Base-by-base conservation (phyloP, 164 flowering plant species). In the Nymphaea colorata region DNA sequence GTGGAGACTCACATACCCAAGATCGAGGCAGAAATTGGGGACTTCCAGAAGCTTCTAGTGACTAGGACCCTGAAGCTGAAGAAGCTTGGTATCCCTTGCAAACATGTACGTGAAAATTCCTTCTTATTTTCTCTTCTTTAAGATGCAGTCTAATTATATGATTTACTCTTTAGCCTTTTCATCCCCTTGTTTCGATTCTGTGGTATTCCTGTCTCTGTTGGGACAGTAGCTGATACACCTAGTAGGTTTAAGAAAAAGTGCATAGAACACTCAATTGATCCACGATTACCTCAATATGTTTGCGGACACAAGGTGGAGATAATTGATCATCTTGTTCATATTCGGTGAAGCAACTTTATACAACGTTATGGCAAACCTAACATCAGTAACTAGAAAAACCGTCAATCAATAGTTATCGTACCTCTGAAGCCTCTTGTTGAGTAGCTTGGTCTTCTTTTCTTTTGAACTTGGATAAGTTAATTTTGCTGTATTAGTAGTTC, bases 11-110 rank as follows among this genome's bases (percentile, higher is more conserved):
- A 90, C 70, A 81, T 76, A 11, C 75, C 79, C 2, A 90, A 87
- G 82, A 87, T 93, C 17, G 95, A 93, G 73, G 64, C 84, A n/a
- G 95, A 88, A 80, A 77, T 93, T 59, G 95, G 98, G 2, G 90
- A 93, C 68, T 74, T 93, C 57, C 84, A 87, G 61, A 90, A 88
- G 74, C 81, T 93, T 75, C 95, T 93, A n/a, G 90, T 83, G 43
- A 79, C 87, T 17, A 88, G 96, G 36, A 86, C 92, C 41, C 80
- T 90, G 18, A 90, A 75, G 90, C 93, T 93, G 68, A 90, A 85
- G 85, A 84, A 90, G 69, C 87, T 90, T 10, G 90, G 87, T 42
- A 78, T 93, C 44, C 93, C 95, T 64, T 87, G 91, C 84, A 84
- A 90, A 74, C 92, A 93, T 67, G 98, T 93, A 82, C 16, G 55